Conservation (phyloP, 306 rosid genomes). For the Pyrus communis region DNA sequence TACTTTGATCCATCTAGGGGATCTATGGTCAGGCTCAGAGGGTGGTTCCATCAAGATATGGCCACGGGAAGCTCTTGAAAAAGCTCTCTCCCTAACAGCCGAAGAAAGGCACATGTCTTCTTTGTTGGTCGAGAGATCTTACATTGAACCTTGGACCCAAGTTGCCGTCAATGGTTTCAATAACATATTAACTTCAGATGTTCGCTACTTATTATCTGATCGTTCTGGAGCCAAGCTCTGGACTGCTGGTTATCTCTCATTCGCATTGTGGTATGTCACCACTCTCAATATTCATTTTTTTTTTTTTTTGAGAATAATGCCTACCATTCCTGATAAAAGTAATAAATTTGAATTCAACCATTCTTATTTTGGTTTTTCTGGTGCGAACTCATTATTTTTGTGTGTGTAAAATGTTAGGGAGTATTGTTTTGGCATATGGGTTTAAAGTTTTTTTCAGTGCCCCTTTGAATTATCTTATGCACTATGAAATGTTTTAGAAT, state of each 20-base stretch:
- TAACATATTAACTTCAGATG: conserved; percentile 64
- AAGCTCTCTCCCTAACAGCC: conserved; percentile 43
- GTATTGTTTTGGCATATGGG: neutral
- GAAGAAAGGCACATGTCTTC: conserved; percentile 65
- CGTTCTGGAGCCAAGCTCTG: conserved; percentile 69
- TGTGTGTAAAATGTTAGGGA: neutral
- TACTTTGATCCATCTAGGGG: conserved; percentile 42
- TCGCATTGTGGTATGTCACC: conserved; percentile 72
- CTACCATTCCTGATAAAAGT: neutral
- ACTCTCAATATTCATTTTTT: neutral
- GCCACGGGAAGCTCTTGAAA: conserved; percentile 90
- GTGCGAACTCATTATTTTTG: neutral
- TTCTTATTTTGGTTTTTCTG: neutral
- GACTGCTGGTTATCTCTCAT: conserved; percentile 77
- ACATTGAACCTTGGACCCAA: conserved; percentile 82
- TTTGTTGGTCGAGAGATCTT: conserved; percentile 73
- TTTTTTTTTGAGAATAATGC: neutral
- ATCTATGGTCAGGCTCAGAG: conserved; percentile 96
- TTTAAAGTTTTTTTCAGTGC: neutral
- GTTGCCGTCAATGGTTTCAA: conserved; percentile 49
- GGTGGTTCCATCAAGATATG: conserved; percentile 79
- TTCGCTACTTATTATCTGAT: conserved; percentile 69
- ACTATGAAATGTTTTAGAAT: neutral
- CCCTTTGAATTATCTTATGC: neutral
- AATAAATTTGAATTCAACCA: neutral